Conservation (phyloP, 371 early-diverging fungal genomes). For the Sporodiniella umbellata region DNA sequence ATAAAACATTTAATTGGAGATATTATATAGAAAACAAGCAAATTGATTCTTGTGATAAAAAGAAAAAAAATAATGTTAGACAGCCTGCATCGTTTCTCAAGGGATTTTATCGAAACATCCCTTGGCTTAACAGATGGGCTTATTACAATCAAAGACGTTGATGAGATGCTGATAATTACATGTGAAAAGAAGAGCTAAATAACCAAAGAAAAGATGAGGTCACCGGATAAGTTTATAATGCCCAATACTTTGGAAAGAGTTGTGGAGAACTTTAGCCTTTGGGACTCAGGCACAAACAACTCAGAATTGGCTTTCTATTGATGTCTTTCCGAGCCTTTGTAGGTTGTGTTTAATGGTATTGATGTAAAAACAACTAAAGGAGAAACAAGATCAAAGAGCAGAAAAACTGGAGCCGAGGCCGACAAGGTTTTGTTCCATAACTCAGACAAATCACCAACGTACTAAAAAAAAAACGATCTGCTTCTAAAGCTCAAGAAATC, state of each 20-base stretch:
- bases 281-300: constrained; percentile 7
- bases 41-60: too few relatives aligned
- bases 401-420: constrained; percentile 11
- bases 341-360: constrained; percentile 15
- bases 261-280: constrained; percentile 15
- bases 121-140: constrained; percentile 11
- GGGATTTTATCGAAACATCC: constrained; percentile 7
- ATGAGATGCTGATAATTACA: constrained; percentile 10
- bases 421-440: constrained; percentile 15
- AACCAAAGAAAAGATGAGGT: constrained; percentile 10
- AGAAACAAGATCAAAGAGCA: constrained; percentile 13
- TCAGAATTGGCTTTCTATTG: constrained; percentile 14
- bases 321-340: constrained; percentile 11
- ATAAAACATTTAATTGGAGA: too few relatives aligned
- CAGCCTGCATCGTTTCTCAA: too few relatives aligned
- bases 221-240: constrained; percentile 9
- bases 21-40: too few relatives aligned
- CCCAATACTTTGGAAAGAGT: constrained; percentile 10
- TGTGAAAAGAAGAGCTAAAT: constrained; percentile 14
- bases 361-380: constrained; percentile 4
- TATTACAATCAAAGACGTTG: constrained; percentile 13
- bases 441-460: constrained; percentile 13
- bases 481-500: constrained; percentile 16
- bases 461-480: constrained; percentile 13
- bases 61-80: too few relatives aligned